These are phyloP conservation scores for Escallonia herrerae DNA, from an alignment of 129 eudicot genomes.

Conservation along the genomic window DNA sequence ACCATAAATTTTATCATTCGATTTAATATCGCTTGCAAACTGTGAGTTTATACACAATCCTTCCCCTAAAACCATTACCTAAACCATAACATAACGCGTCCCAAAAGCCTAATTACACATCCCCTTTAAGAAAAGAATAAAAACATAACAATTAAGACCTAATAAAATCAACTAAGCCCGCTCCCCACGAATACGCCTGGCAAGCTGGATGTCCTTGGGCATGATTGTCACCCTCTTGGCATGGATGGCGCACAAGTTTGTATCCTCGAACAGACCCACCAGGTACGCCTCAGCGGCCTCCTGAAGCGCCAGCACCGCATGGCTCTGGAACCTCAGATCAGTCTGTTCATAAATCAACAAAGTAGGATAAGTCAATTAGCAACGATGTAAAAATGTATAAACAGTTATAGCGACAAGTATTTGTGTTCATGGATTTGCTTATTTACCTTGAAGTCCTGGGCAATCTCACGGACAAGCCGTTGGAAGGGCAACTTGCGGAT, in stretches of 20 bases:
- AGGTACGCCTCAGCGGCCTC: slow-evolving; percentile 79
- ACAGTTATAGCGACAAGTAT: no score
- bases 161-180: slow-evolving; percentile 32
- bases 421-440: no score
- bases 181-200: slow-evolving; percentile 73
- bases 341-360: slow-evolving; percentile 19
- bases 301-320: slow-evolving; percentile 66
- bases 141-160: no score
- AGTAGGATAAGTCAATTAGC: not conserved
- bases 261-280: slow-evolving; percentile 67
- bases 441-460: slow-evolving; percentile 54
- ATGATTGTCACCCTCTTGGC: slow-evolving; percentile 77
- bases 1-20: no score
- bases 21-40: no score
- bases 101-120: no score
- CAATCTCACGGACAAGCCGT: slow-evolving; percentile 63
- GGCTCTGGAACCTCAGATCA: slow-evolving; percentile 78
- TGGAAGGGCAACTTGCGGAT: slow-evolving; percentile 63
- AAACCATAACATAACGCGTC: no score
- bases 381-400: not conserved
- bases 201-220: slow-evolving; percentile 71
- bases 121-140: no score
- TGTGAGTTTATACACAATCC: no score
- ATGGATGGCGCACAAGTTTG: slow-evolving; percentile 66
- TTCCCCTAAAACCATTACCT: no score